A percentile compares a stretch with the other conserved stretches of the same genome.
phyloP scores from a whole-genome alignment of 495 filamentous ascomycete genomes.

The Penicillium mononematosum region DNA sequence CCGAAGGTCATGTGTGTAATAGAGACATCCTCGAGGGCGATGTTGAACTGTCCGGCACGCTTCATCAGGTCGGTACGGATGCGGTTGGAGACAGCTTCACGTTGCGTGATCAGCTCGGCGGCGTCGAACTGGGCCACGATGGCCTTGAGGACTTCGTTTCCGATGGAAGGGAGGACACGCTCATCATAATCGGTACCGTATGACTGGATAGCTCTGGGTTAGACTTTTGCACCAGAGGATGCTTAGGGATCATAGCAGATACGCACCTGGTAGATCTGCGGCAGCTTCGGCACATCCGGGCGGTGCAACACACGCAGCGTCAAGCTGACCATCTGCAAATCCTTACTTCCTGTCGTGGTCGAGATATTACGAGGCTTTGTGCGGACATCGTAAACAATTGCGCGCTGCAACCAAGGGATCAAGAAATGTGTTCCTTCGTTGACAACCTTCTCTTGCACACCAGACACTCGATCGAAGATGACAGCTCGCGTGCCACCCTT shows the following conservation, averaged over 20 bases:
- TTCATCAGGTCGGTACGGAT: constrained; percentile 94
- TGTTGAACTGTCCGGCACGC: constrained; percentile 98
- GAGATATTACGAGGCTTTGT: constrained; percentile 96
- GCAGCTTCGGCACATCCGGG: constrained; percentile 86
- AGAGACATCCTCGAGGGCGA: constrained; percentile 95
- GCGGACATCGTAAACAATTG: constrained; percentile 95
- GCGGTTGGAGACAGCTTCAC: constrained; percentile 91
- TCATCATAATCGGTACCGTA: constrained; percentile 99
- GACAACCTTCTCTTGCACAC: constrained; percentile 88
- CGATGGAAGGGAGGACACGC: constrained; percentile 98
- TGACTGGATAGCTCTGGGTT: constrained; percentile 33
- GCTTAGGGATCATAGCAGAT: neutral
- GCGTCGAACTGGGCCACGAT: constrained; percentile 99
- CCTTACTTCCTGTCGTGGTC: constrained; percentile 98
- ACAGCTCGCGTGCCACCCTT: constrained; percentile 90
- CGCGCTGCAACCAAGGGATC: constrained; percentile 91
- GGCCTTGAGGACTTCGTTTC: constrained; percentile 99
- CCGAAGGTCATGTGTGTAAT: constrained; percentile 99
- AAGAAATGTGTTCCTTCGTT: constrained; percentile 98
- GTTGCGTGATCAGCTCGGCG: constrained; percentile 98
- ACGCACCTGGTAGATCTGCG: constrained; percentile 96
- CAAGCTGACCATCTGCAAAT: constrained; percentile 99
- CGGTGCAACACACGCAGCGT: constrained; percentile 93
- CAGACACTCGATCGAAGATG: constrained; percentile 93
- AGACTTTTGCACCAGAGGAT: neutral